A percentile compares a stretch with the other conserved stretches of the same genome.
These are phyloP conservation scores for Alternaria viburni DNA, from an alignment of 2,329 filamentous ascomycete species.

Conservation along the genomic window DNA sequence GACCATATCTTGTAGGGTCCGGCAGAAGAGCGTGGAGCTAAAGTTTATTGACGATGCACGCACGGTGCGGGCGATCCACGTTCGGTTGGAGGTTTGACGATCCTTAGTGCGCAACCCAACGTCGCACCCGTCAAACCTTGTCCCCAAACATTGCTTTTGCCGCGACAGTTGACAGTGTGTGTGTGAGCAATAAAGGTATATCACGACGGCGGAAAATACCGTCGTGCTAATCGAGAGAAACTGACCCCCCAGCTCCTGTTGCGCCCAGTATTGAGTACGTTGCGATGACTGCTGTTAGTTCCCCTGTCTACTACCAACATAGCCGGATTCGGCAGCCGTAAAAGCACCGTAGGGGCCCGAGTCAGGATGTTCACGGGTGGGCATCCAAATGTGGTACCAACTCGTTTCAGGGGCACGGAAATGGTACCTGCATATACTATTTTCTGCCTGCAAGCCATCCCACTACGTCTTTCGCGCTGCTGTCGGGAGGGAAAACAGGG, in stretches of 20 bases:
- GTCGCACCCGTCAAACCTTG: conserved; percentile 32
- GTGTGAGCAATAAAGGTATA: conserved; percentile 8
- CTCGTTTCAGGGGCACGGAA: conserved; percentile 30
- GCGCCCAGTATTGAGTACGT: not conserved
- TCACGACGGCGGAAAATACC: not conserved
- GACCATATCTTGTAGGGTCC: conserved; percentile 30
- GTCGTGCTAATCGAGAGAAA: not conserved
- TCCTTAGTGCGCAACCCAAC: conserved; percentile 27
- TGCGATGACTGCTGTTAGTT: not conserved
- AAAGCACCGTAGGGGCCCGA: conserved; percentile 17
- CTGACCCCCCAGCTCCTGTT: not conserved
- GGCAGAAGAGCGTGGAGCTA: conserved; percentile 25
- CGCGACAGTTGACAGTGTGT: conserved; percentile 18
- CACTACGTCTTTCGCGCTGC: conserved; percentile 49
- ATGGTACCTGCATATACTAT: conserved; percentile 28
- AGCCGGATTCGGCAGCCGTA: conserved; percentile 4
- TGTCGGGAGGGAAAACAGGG: conserved; percentile 52
- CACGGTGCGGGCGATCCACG: conserved; percentile 22
- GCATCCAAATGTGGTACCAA: conserved; percentile 20
- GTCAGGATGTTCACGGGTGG: conserved; percentile 24
- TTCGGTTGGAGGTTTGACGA: conserved; percentile 34
- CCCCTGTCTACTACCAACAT: conserved; percentile 4
- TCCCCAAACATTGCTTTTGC: conserved; percentile 15
- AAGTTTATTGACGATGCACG: conserved; percentile 34
- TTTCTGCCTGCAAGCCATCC: conserved; percentile 39